These are phyloP conservation scores for Austroboletus niveus DNA, from an alignment of 1,284 basidiomycete genomes.

Conservation along the genomic window DNA sequence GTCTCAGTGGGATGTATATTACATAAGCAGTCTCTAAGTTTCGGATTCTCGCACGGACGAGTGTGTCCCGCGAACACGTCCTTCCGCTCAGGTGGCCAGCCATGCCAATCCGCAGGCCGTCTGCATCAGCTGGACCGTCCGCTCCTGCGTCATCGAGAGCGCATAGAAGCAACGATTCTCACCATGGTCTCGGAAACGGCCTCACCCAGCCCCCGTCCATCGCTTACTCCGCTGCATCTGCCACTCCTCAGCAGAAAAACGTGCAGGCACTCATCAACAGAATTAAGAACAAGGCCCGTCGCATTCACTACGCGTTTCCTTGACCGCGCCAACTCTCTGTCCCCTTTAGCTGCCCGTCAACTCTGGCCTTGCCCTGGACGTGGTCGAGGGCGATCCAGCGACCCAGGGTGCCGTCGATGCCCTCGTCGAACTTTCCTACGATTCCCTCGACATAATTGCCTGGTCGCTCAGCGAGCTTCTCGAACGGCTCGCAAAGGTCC, in stretches of 20 bases:
- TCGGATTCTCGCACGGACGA: constrained; percentile 25
- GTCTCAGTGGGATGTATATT: constrained; percentile 6
- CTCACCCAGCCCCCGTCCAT: constrained; percentile 33
- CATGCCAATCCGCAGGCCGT: constrained; percentile 49
- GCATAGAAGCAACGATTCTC: constrained; percentile 52
- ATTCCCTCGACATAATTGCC: constrained; percentile 76
- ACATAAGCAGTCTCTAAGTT: constrained; percentile 22
- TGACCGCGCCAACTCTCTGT: not conserved
- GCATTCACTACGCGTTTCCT: not conserved
- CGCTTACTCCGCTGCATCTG: constrained; percentile 35
- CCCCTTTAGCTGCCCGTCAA: constrained; percentile 73
- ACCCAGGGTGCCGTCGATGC: constrained; percentile 74
- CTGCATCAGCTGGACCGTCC: constrained; percentile 40
- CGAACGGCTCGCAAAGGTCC: constrained; percentile 75
- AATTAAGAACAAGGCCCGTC: constrained; percentile 64
- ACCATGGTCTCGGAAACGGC: constrained; percentile 40
- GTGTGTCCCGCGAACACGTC: constrained; percentile 12
- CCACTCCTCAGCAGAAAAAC: constrained; percentile 69
- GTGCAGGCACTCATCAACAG: constrained; percentile 70
- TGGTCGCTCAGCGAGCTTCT: constrained; percentile 75
- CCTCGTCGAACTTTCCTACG: constrained; percentile 73
- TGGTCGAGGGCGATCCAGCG: constrained; percentile 72
- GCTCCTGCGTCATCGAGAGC: constrained; percentile 31
- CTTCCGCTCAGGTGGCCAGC: constrained; percentile 13
- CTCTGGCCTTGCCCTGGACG: constrained; percentile 71